These are phyloP conservation scores for Epichloe uncinata DNA, from an alignment of 2,329 filamentous ascomycete genomes.

Conservation along the genomic window DNA sequence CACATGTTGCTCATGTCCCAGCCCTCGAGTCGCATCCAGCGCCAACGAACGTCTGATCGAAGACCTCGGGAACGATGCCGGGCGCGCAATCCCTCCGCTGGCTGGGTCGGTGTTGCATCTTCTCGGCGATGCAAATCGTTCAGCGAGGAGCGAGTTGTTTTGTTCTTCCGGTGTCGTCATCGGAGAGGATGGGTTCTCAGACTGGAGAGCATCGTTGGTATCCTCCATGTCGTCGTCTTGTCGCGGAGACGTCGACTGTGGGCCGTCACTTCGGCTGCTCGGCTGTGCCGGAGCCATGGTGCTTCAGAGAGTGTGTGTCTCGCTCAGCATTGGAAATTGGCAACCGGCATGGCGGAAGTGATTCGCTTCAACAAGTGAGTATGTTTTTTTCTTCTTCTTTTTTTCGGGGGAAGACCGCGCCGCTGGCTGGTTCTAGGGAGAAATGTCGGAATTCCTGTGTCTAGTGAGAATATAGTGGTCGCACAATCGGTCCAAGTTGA, in stretches of 20 bases:
- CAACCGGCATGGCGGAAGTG: background rate
- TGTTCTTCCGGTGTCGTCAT: background rate
- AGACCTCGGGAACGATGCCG: slow-evolving; percentile 1
- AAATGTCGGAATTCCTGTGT: too few relatives aligned
- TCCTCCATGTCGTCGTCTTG: slow-evolving; percentile 6
- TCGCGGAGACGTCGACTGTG: slow-evolving; percentile 4
- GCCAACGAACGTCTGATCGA: slow-evolving; percentile 6
- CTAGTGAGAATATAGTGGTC: too few relatives aligned
- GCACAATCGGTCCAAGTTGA: too few relatives aligned
- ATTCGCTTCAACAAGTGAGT: background rate
- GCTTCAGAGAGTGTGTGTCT: slow-evolving; percentile 4
- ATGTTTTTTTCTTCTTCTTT: too few relatives aligned
- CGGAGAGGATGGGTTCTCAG: background rate
- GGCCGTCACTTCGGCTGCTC: slow-evolving; percentile 8
- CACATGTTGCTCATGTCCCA: slow-evolving; percentile 9
- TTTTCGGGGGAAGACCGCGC: too few relatives aligned
- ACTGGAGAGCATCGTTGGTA: background rate
- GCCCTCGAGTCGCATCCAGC: background rate
- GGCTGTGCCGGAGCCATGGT: slow-evolving; percentile 13
- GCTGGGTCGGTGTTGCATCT: slow-evolving; percentile 6
- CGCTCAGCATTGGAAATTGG: slow-evolving; percentile 13
- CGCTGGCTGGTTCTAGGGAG: too few relatives aligned
- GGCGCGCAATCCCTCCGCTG: background rate
- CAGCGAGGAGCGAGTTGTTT: background rate
- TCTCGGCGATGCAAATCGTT: background rate